Evolutionary conservation across 345 rosid genomes (phyloP), one percentile per base, ranked within the genome.

Genomic region (Pseudoturritis turrita): DNA sequence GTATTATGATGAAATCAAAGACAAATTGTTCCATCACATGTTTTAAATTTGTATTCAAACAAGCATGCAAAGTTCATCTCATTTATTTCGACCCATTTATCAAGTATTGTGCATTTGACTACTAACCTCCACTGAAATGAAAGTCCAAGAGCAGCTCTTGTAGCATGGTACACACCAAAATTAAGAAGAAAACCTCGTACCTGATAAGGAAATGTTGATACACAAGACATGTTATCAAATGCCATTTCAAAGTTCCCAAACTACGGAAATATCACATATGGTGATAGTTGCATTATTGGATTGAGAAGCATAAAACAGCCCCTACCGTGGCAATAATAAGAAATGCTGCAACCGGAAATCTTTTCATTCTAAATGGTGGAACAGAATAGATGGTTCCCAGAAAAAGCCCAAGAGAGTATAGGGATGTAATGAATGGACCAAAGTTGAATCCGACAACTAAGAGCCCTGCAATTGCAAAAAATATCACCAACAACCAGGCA

Each of bases 161-260:
- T 94, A 53, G 96, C 96, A 77, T 89, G 83, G 46, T 94, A 89
- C 41, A 94, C 98, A 65, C 96, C 96, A 76, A 91, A 91, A 77
- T 91, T 94, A 62, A 94, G 95, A 84, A 94, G 96, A 76, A 94
- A 91, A 31, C 98, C 98, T 18, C 96, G 81, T 41, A 94, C 98
- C 98, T 91, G 84, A 66, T 26, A 28, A 23, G n/a, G 3, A 39
- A 44, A 62, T n/a, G 62, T 57, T 55, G 0, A 57, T 49, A 29
- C 45, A 77, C 9, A 55, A 28, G 6, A 21, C 36, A 36, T n/a
- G 40, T 70, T 23, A 46, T 4, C 13, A 7, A 29, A 1, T 31
- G 26, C 46, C 25, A 19, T 31, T 13, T 21, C 4, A 7, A 59
- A 66, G 15, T 31, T 60, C 17, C 3, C 47, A 73, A 35, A 15